Percentiles rank a stretch among this genome's conserved stretches.
phyloP scores from a whole-genome alignment of 1,139 yeast genomes.

The Geotrichum carabidarum region DNA sequence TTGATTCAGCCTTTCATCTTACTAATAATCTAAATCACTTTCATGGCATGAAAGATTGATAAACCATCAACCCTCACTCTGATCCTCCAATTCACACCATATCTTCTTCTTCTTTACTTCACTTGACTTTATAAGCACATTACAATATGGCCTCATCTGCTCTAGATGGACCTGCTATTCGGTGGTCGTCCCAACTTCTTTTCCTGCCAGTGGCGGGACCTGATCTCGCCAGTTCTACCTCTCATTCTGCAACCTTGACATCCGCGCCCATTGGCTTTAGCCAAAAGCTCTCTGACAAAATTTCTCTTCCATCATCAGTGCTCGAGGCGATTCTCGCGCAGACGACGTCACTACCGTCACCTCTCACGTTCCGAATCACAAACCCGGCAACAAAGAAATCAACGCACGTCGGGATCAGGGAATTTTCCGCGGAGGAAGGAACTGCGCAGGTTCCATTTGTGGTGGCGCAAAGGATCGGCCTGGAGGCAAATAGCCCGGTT shows the following conservation, averaged over 20 bases:
- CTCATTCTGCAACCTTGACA: background rate
- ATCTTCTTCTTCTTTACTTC: background rate
- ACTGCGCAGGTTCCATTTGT: constrained; percentile 31
- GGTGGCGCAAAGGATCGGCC: constrained; percentile 29
- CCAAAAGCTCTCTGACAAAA: constrained; percentile 27
- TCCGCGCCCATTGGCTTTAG: background rate
- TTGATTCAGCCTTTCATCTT: too few relatives aligned
- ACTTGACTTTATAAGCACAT: background rate
- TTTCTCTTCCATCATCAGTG: constrained; percentile 34
- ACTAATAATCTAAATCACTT: too few relatives aligned
- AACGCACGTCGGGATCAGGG: constrained; percentile 42
- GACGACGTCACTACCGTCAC: constrained; percentile 32
- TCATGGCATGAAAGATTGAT: too few relatives aligned
- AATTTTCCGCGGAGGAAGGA: constrained; percentile 39
- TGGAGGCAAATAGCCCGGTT: constrained; percentile 25
- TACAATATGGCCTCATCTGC: constrained; percentile 4
- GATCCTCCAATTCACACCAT: background rate
- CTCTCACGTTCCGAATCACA: constrained; percentile 37
- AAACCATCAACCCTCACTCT: background rate
- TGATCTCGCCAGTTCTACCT: background rate
- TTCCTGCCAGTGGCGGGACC: constrained; percentile 15
- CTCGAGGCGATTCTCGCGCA: constrained; percentile 30
- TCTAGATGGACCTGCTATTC: background rate
- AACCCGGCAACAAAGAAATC: constrained; percentile 24
- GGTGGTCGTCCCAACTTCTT: constrained; percentile 16